Percentiles rank a stretch among this genome's conserved stretches.
phyloP scores from a whole-genome alignment of 129 eudicot genomes.

The Solidago caesia region DNA sequence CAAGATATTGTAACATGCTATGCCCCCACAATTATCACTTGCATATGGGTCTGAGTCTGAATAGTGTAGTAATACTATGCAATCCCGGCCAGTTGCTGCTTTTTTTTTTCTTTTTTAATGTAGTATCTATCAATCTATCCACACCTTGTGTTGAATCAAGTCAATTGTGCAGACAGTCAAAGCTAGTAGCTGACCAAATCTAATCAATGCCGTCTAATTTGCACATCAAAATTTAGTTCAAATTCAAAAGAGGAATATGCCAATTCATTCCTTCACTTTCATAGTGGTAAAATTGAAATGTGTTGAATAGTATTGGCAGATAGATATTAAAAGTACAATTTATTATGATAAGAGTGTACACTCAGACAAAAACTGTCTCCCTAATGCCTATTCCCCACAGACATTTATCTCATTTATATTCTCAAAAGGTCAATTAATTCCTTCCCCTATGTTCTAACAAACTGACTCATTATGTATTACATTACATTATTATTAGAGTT shows the following conservation, averaged over 20 bases:
- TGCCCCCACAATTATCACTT: slow-evolving; percentile 32
- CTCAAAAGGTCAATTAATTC: not conserved
- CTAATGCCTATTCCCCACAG: slow-evolving; percentile 25
- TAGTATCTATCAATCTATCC: slow-evolving; percentile 4
- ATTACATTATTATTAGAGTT: not conserved
- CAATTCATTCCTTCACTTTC: slow-evolving; percentile 12
- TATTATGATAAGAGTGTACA: slow-evolving; percentile 8
- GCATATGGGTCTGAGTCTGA: slow-evolving; percentile 3
- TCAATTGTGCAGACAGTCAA: slow-evolving; percentile 29
- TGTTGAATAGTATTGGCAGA: slow-evolving; percentile 33
- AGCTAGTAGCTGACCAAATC: slow-evolving; percentile 25
- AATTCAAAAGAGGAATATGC: slow-evolving; percentile 23
- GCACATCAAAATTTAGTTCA: not conserved
- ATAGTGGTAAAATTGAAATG: slow-evolving; percentile 20
- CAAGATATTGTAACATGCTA: slow-evolving; percentile 27
- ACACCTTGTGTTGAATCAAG: slow-evolving; percentile 23
- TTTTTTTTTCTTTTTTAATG: not conserved
- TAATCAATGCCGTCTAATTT: slow-evolving; percentile 19
- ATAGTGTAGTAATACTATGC: slow-evolving; percentile 22
- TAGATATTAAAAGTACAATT: slow-evolving; percentile 25
- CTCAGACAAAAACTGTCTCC: slow-evolving; percentile 29
- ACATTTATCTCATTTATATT: slow-evolving; percentile 18
- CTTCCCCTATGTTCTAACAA: not conserved
- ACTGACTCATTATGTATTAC: not conserved
- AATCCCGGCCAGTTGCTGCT: not conserved